Conservation (phyloP, 345 rosid species). For the Abelmoschus esculentus region DNA sequence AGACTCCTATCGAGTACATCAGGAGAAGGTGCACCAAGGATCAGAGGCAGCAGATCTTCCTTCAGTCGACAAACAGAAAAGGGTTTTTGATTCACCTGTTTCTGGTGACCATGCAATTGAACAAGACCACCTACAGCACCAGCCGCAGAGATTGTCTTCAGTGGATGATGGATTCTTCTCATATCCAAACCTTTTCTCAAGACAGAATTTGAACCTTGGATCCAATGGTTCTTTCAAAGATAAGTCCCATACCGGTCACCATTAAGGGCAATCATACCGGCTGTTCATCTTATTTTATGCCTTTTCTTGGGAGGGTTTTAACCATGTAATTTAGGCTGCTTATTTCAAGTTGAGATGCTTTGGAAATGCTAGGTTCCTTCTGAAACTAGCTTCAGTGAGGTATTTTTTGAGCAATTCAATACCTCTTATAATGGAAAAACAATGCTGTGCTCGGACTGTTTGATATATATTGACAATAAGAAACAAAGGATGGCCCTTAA, state of each 20-base stretch:
- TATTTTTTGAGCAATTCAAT: no score
- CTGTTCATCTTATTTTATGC: neutral
- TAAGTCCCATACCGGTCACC: slow-evolving; percentile 17
- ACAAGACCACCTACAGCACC: slow-evolving; percentile 31
- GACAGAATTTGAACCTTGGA: slow-evolving; percentile 31
- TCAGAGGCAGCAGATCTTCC: no score
- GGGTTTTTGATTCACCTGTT: slow-evolving; percentile 26
- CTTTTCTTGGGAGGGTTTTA: neutral
- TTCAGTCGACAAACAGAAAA: slow-evolving; percentile 23
- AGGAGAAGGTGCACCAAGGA: no score
- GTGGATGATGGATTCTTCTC: slow-evolving; percentile 77
- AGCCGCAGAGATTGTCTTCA: slow-evolving; percentile 56
- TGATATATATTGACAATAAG: no score
- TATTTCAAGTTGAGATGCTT: no score
- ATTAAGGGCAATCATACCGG: neutral
- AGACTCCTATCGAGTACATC: no score
- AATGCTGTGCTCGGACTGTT: no score
- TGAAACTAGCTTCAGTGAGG: no score
- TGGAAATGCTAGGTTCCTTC: no score
- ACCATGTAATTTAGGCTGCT: no score
- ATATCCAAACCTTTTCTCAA: slow-evolving; percentile 65
- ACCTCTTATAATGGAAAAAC: no score
- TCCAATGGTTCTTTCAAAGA: slow-evolving; percentile 21
- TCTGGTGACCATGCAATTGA: slow-evolving; percentile 15
- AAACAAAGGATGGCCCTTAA: no score